Evolutionary conservation across 345 rosid genomes (phyloP), one percentile per base, ranked within the genome.

Genomic region (Anastatica hierochuntica): DNA sequence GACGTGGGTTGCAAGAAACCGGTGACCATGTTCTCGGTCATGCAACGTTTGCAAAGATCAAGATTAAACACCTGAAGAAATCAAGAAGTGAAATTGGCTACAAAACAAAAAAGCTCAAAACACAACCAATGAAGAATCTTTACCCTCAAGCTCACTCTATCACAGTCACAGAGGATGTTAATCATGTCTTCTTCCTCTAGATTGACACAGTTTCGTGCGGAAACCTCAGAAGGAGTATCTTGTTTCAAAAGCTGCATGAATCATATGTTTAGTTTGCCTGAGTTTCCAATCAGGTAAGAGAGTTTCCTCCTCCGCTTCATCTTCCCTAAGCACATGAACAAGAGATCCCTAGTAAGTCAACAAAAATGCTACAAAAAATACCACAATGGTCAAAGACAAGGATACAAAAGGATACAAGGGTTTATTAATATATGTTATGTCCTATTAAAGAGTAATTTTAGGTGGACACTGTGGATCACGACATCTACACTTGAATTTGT

Each of bases 31-130:
- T 49, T 7, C 27, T 80, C 79, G n/a, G 71, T 39, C 58, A 80
- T 50, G 6, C 64, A 58, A 13, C 55, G 41, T 27, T 77, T 81
- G 11, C 77, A 73, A 3, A 62, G 66, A 60, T 67, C 81, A 61
- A 80, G 76, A 62, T 59, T 77, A 10, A 80, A 67, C 29, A 69
- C 73, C 82, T 80, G 62, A 65, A 5, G 5, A 4, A n/a, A n/a
- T n/a, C n/a, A n/a, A n/a, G n/a, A n/a, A n/a, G n/a, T n/a, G n/a
- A n/a, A n/a, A n/a, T n/a, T n/a, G n/a, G n/a, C n/a, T n/a, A n/a
- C n/a, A n/a, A n/a, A n/a, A n/a, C n/a, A 21, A 21, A 21, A 21
- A 21, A 21, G 5, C 24, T 21, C 24, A 21, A 11, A 34, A 19
- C 6, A n/a, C n/a, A n/a, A n/a, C n/a, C n/a, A n/a, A n/a, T n/a